Base-by-base conservation (phyloP, 192 early-diverging fungal species). In the Powellomyces hirtus region DNA sequence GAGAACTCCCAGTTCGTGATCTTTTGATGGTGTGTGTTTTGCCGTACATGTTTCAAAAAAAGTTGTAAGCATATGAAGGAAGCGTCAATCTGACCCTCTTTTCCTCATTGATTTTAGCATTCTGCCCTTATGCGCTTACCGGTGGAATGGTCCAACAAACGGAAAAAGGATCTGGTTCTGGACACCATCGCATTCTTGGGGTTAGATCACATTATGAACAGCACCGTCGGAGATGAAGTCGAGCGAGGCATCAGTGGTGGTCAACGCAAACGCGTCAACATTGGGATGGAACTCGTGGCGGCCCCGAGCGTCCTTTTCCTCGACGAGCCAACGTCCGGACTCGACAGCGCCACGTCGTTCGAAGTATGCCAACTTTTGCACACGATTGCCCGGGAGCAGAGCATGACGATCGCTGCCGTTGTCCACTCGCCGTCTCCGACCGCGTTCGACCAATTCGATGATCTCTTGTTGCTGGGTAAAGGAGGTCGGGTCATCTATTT, bases 211-310 rank as follows among this genome's bases (percentile, higher is more conserved):
- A 83, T 89, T 11, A 77, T 81, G 68, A 74, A 79, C 63, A 69
- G 64, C 34, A 50, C 65, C n/a, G 84, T 91, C 20, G 89, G 89
- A 8, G 77, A 88, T 51, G 88, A 85, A 59, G 85, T 77, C n/a
- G 52, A 58, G 24, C 74, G 89, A 42, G 89, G 89, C 33, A 84
- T 91, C 31, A 30, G 84, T 16, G 89, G 89, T 66, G 89, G 89
- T 22, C 89, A 91, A 49, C 70, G 89, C 2, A 91, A 91, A 70
- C 80, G 89, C 6, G 89, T 90, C 50, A 90, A 90, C 62, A 90
- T 91, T 69, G 89, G 89, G 11, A 90, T 91, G 87, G 89, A 91
- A 62, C 73, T 82, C 20, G 73, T 79, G 40, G 76, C 79, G 16
- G 75, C 85, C 44, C 89, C 89, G 4, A 79, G 75, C 40, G 79